Base-by-base conservation (phyloP, 2,329 filamentous ascomycete species). In the Aspergillus quadricinctus region DNA sequence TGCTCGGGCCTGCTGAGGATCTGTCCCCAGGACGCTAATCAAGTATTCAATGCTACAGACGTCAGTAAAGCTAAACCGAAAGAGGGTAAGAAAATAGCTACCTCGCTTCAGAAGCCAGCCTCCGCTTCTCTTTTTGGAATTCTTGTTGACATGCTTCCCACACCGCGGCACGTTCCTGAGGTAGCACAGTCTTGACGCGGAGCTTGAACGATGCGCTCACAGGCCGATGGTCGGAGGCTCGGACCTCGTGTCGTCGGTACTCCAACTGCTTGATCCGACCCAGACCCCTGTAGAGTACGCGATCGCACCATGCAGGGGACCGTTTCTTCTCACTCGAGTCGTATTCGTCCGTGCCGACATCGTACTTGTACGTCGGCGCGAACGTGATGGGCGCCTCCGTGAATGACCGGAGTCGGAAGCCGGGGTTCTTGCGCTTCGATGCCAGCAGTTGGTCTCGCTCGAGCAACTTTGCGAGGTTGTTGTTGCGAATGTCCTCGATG, bases 281-380 rank as follows among this genome's bases (percentile, higher is more conserved):
- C 11, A 88, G 75, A 23, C 91, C 91, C 23, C 92, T 84, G 65
- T 91, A 96, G n/a, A 99, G 78, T 40, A 99, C 77, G 37, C 94
- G 85, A 77, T 99, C 94, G 72, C 94, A 99, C 94, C 94, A 99
- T 1, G 94, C 94, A 0, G 94, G 94, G 23, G 90, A 88, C 50
- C 94, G 85, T 72, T 90, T 90, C 80, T 99, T 99, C 73, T 99
- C 94, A 65, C 89, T 93, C 0, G 89, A 88, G 71, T 99, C 94
- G 72, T 97, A 99, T 6, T 85, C 88, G 69, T 97, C 93, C 0
- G 91, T 95, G 17, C 92, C 92, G 0, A 97, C 91, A 65, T 99
- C 94, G 72, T 99, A 99, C 72, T 99, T 99, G 80, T 99, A 99
- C 0, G 94, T 99, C 0, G 94, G 94, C 7, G 91, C 88, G 71